Base-by-base conservation (phyloP, 2,329 filamentous ascomycete species). In the Claviceps citrina region DNA sequence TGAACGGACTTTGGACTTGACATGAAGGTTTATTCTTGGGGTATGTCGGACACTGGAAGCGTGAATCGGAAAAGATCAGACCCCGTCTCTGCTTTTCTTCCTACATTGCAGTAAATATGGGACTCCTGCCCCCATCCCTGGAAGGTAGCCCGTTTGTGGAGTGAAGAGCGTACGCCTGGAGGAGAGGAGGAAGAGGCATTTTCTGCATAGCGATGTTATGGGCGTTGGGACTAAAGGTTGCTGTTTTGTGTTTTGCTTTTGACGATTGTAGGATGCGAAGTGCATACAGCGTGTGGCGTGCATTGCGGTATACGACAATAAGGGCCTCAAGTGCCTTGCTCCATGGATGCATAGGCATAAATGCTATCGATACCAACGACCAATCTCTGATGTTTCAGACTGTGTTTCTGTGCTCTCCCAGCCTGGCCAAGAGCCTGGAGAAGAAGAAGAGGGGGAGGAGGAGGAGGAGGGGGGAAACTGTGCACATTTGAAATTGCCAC, bases 1-100 rank as follows among this genome's bases (percentile, higher is more conserved):
- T 31, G 57, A 58, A 18, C 47, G 49, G n/a, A 38, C 46, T 8
- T 25, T 46, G 10, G 47, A 49, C 30, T 25, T 46, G 26, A 49
- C 42, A 13, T 44, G 30, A 44, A 33, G 20, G n/a, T n/a, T n/a
- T n/a, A n/a, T n/a, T 22, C n/a, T 25, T 3, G 7, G 15, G 8
- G 15, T 2, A 24, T 10, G 16, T n/a, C 7, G 34, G 7, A 10
- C 7, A 35, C 22, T 20, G 15, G 8, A 22, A 13, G 10, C 18
- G 15, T 18, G 15, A 24, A n/a, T 12, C 19, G n/a, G 6, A n/a
- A n/a, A n/a, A n/a, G n/a, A n/a, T n/a, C n/a, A n/a, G n/a, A n/a
- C n/a, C n/a, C n/a, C n/a, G n/a, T n/a, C n/a, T n/a, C n/a, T n/a
- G n/a, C n/a, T n/a, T n/a, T n/a, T n/a, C n/a, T n/a, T n/a, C n/a